Evolutionary conservation across 116 monocot species (phyloP).

Genomic region (Phalaenopsis hybrid): DNA sequence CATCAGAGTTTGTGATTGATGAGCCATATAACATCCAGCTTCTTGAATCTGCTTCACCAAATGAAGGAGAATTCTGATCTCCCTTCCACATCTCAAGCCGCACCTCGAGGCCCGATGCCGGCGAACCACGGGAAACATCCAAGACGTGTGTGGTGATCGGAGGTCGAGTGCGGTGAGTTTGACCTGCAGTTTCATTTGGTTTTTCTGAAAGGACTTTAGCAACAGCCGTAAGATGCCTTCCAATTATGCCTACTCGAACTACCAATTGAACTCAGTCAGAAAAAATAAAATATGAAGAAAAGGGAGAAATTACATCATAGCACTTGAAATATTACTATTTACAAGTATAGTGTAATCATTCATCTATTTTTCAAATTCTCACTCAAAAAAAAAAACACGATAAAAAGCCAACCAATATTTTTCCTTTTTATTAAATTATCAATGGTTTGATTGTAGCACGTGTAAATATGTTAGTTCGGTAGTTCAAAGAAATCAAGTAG

Average conservation of each 20-base stretch:
- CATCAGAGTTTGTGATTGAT: slow-evolving; percentile 70
- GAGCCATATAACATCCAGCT: slow-evolving; percentile 50
- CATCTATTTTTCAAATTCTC: no score
- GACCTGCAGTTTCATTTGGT: slow-evolving; percentile 28
- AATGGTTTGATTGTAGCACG: no score
- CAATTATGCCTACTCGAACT: slow-evolving; percentile 74
- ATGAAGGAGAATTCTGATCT: slow-evolving; percentile 22
- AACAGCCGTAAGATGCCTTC: slow-evolving; percentile 56
- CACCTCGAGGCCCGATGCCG: slow-evolving; percentile 79
- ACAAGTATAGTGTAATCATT: no score
- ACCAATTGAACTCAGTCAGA: not conserved
- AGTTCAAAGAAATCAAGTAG: no score
- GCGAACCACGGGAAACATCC: slow-evolving; percentile 67
- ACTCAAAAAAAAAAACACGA: no score
- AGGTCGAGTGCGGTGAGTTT: slow-evolving; percentile 41
- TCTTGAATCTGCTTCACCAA: slow-evolving; percentile 21
- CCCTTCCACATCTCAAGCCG: slow-evolving; percentile 75
- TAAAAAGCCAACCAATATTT: no score
- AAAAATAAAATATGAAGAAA: not conserved
- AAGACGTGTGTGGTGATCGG: slow-evolving; percentile 96
- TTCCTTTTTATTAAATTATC: no score
- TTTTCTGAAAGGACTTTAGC: slow-evolving; percentile 34
- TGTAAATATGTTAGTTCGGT: no score
- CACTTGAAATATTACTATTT: no score
- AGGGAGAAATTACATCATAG: no score